These are phyloP conservation scores for Helichrysum umbraculigerum DNA, from an alignment of 129 eudicot species.

Conservation along the genomic window DNA sequence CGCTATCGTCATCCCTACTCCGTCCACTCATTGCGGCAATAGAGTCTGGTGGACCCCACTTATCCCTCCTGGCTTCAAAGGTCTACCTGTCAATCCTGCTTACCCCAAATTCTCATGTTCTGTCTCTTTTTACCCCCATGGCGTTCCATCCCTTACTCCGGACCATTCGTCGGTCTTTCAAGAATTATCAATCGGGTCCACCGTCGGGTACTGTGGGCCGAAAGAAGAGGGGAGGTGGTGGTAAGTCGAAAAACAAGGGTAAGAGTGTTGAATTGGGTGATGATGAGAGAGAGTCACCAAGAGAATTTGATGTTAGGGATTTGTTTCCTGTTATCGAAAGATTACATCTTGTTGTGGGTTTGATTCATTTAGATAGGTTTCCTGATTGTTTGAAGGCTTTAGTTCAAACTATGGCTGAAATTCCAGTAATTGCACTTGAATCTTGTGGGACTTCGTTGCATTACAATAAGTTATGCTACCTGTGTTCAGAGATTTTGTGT, in stretches of 20 bases:
- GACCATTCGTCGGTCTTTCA: slow-evolving; percentile 52
- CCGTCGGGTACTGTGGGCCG: slow-evolving; percentile 8
- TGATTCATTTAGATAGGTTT: slow-evolving; percentile 86
- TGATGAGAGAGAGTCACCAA: slow-evolving; percentile 29
- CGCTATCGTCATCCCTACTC: slow-evolving; percentile 45
- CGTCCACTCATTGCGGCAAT: slow-evolving; percentile 51
- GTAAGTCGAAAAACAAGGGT: slow-evolving; percentile 25
- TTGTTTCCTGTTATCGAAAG: slow-evolving; percentile 67
- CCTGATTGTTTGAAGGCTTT: slow-evolving; percentile 80
- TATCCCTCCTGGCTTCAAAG: slow-evolving; percentile 56
- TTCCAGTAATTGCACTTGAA: slow-evolving; percentile 61
- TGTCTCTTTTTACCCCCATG: slow-evolving; percentile 83
- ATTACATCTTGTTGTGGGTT: slow-evolving; percentile 57
- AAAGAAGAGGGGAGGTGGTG: slow-evolving; percentile 41
- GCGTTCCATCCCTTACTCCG: slow-evolving; percentile 68
- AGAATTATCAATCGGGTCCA: slow-evolving; percentile 29
- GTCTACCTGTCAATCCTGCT: slow-evolving; percentile 69
- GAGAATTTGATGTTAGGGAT: slow-evolving; percentile 54
- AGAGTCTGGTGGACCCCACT: slow-evolving; percentile 58
- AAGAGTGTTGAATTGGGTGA: slow-evolving; percentile 19
- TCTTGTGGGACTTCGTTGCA: slow-evolving; percentile 44
- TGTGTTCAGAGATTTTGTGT: slow-evolving; percentile 57
- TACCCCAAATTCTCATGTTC: slow-evolving; percentile 67
- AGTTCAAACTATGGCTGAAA: slow-evolving; percentile 67
- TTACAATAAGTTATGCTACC: slow-evolving; percentile 50